A percentile compares a stretch with the other conserved stretches of the same genome.
Conservation (phyloP, 139 green algal species). For the Coccomyxa sp. region DNA sequence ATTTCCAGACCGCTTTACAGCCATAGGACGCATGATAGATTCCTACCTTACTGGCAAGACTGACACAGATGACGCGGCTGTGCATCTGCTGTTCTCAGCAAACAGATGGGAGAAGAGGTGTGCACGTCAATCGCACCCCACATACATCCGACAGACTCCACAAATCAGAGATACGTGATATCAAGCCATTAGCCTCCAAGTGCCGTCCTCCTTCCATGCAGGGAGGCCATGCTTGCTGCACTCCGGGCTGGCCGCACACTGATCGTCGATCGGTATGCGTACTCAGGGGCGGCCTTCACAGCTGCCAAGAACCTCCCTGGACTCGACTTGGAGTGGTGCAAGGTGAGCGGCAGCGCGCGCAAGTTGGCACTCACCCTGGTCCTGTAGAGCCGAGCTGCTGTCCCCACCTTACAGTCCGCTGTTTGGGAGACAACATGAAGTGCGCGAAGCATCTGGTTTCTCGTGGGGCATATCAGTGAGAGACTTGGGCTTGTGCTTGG, state of each 20-base stretch:
- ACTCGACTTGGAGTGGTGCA: constrained; percentile 74
- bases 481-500: background rate
- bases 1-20: constrained; percentile 88
- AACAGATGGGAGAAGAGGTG: constrained; percentile 93
- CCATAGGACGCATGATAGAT: constrained; percentile 81
- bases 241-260: constrained; percentile 76
- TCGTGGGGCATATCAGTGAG: background rate
- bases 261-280: constrained; percentile 92
- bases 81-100: constrained; percentile 92
- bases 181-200: background rate
- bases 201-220: constrained; percentile 11
- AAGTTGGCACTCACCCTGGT: background rate
- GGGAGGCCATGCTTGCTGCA: constrained; percentile 48
- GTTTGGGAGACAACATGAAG: background rate
- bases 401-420: too few relatives aligned
- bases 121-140: background rate
- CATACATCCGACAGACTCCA: background rate
- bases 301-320: constrained; percentile 74
- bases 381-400: background rate
- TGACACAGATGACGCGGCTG: constrained; percentile 66
- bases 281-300: constrained; percentile 87
- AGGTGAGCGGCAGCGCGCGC: constrained; percentile 10
- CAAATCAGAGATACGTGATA: background rate
- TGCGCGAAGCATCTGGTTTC: background rate
- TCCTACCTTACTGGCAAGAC: constrained; percentile 69